phyloP scores from a whole-genome alignment of 225 moss, liverwort and hornwort genomes.

The Anthoceros angustus region DNA sequence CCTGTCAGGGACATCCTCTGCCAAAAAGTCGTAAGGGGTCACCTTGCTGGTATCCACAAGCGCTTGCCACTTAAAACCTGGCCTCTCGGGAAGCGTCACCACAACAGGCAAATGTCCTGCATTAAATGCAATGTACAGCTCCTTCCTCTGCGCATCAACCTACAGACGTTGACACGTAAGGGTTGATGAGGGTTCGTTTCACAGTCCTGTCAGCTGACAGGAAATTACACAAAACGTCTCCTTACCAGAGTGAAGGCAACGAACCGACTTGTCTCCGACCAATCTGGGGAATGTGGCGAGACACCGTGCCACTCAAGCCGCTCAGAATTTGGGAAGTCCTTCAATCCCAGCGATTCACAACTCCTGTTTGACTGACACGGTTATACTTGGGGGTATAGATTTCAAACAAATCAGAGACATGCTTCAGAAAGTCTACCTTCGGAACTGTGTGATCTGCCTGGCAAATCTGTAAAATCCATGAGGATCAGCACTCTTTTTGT shows the following conservation, averaged over 20 bases:
- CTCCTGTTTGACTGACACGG: conserved; percentile 22
- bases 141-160: conserved; percentile 46
- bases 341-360: conserved; percentile 40
- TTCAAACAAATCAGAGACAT: neutral
- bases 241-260: conserved; percentile 70
- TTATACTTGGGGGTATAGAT: neutral
- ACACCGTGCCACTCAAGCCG: conserved; percentile 73
- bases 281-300: conserved; percentile 52
- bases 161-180: conserved; percentile 11
- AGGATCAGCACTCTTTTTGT: conserved; percentile 42
- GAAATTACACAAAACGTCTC: neutral
- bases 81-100: conserved; percentile 50
- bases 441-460: conserved; percentile 53
- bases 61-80: conserved; percentile 60
- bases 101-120: conserved; percentile 50
- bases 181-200: conserved; percentile 1
- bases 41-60: conserved; percentile 69
- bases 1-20: conserved; percentile 40
- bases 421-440: conserved; percentile 28
- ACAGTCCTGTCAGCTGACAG: neutral
- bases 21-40: conserved; percentile 63
- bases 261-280: conserved; percentile 80
- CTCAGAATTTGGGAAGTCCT: conserved; percentile 67
- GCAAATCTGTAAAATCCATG: conserved; percentile 66
- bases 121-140: conserved; percentile 72